Percentiles rank a stretch among this genome's conserved stretches.
These are phyloP conservation scores for Globisporangium carolinianum DNA, from an alignment of 352 stramenopile genomes.

Conservation along the genomic window DNA sequence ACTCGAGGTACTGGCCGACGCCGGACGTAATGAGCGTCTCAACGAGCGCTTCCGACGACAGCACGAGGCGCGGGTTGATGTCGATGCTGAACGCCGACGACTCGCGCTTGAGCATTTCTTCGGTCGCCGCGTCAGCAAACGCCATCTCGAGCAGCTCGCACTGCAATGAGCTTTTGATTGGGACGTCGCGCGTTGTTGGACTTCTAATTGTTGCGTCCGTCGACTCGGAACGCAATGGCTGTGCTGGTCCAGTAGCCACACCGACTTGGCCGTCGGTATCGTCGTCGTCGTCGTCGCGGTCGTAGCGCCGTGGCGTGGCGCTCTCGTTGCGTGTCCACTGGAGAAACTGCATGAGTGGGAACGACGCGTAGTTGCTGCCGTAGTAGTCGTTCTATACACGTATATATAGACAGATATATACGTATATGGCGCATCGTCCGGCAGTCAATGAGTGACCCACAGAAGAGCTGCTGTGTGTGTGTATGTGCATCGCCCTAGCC, in stretches of 20 bases:
- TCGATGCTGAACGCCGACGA: conserved; percentile 70
- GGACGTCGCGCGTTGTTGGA: conserved; percentile 14
- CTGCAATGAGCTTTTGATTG: conserved; percentile 37
- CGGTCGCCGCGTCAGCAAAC: conserved; percentile 29
- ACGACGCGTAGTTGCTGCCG: conserved; percentile 72
- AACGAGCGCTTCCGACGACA: conserved; percentile 74
- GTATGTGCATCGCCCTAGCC: too few relatives aligned
- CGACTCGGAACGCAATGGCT: too few relatives aligned
- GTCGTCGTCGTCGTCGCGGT: conserved; percentile 21
- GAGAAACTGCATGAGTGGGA: conserved; percentile 50
- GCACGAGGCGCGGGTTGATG: conserved; percentile 70
- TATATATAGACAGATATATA: neutral
- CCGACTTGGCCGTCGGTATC: neutral
- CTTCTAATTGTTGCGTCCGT: conserved; percentile 3
- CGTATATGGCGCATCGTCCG: too few relatives aligned
- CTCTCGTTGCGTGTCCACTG: conserved; percentile 49
- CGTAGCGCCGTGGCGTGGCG: conserved; percentile 24
- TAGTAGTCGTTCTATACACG: conserved; percentile 70
- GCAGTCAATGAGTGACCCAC: too few relatives aligned
- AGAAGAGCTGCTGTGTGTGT: too few relatives aligned
- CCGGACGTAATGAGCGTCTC: conserved; percentile 81
- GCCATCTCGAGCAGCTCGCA: conserved; percentile 35
- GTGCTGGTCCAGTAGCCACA: too few relatives aligned
- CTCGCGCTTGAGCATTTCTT: conserved; percentile 28
- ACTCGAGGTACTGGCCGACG: conserved; percentile 84